A percentile compares a stretch with the other conserved stretches of the same genome.
Evolutionary conservation across 1,284 basidiomycete species (phyloP).

Genomic region (Vanrija pseudolonga): DNA sequence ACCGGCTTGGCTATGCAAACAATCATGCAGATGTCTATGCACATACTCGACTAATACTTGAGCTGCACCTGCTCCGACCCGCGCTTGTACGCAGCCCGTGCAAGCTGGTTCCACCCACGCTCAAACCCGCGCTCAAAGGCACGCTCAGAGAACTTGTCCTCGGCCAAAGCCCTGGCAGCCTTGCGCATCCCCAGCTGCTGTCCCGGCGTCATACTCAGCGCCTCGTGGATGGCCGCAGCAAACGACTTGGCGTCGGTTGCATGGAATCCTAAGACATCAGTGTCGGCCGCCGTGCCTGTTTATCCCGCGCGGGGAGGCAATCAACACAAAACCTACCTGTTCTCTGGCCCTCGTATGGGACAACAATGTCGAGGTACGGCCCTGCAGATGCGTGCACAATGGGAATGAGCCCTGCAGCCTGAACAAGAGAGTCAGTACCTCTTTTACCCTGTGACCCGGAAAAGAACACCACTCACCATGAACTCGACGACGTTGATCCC

Average conservation of each 20-base stretch:
- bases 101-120: slow-evolving; percentile 35
- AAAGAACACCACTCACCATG: slow-evolving; percentile 61
- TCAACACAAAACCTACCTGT: slow-evolving; percentile 57
- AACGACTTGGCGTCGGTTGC: slow-evolving; percentile 68
- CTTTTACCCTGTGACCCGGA: background rate
- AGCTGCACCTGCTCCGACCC: too few relatives aligned
- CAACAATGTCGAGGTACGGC: slow-evolving; percentile 84
- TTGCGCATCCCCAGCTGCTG: slow-evolving; percentile 62
- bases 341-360: slow-evolving; percentile 64
- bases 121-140: slow-evolving; percentile 73
- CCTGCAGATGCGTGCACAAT: slow-evolving; percentile 91
- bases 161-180: slow-evolving; percentile 66
- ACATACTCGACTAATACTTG: too few relatives aligned
- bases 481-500: slow-evolving; percentile 98
- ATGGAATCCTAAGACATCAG: slow-evolving; percentile 65
- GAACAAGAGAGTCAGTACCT: slow-evolving; percentile 3
- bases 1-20: too few relatives aligned
- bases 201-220: slow-evolving; percentile 58
- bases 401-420: slow-evolving; percentile 92
- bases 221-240: slow-evolving; percentile 64
- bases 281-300: background rate
- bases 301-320: background rate
- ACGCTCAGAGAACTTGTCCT: slow-evolving; percentile 67
- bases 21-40: too few relatives aligned
- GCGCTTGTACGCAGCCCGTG: too few relatives aligned